phyloP scores from a whole-genome alignment of 1,139 yeast species.

The Lodderomyces pseudojiufengensis region DNA sequence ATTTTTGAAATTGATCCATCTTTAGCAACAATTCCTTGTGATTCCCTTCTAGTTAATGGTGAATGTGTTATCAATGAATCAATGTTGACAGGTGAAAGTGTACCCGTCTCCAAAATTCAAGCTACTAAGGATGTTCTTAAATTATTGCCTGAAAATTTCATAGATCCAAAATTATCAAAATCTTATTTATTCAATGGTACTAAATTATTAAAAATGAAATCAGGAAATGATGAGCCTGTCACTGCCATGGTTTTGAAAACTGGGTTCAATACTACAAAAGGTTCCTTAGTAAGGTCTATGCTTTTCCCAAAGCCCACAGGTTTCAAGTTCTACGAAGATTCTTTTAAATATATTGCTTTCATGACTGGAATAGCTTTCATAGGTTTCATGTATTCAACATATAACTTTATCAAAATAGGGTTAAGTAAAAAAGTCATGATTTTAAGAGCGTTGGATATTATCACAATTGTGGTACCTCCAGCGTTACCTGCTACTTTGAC shows the following conservation, averaged over 20 bases:
- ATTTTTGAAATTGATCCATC: constrained; percentile 89
- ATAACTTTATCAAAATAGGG: constrained; percentile 76
- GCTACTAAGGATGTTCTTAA: constrained; percentile 62
- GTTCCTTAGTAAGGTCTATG: constrained; percentile 93
- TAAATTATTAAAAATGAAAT: constrained; percentile 74
- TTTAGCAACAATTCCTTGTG: constrained; percentile 74
- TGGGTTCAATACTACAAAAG: constrained; percentile 94
- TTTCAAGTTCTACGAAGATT: constrained; percentile 88
- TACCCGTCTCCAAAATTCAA: constrained; percentile 81
- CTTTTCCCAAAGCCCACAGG: constrained; percentile 93
- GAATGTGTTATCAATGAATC: constrained; percentile 94
- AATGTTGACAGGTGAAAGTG: constrained; percentile 97
- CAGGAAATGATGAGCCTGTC: constrained; percentile 65
- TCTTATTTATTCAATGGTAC: constrained; percentile 87
- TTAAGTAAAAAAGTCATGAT: constrained; percentile 67
- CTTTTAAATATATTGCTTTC: constrained; percentile 92
- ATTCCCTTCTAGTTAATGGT: constrained; percentile 80
- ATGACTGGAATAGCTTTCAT: constrained; percentile 82
- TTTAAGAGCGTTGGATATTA: constrained; percentile 85
- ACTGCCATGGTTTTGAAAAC: constrained; percentile 85
- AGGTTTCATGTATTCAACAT: constrained; percentile 82
- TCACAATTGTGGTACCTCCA: constrained; percentile 97
- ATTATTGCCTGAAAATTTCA: constrained; percentile 52
- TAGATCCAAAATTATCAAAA: constrained; percentile 65
- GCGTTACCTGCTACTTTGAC: constrained; percentile 97